Percentiles rank a stretch among this genome's conserved stretches.
These are phyloP conservation scores for Bocquillonia castaneifolia DNA, from an alignment of 441 rosid genomes.

Conservation along the genomic window DNA sequence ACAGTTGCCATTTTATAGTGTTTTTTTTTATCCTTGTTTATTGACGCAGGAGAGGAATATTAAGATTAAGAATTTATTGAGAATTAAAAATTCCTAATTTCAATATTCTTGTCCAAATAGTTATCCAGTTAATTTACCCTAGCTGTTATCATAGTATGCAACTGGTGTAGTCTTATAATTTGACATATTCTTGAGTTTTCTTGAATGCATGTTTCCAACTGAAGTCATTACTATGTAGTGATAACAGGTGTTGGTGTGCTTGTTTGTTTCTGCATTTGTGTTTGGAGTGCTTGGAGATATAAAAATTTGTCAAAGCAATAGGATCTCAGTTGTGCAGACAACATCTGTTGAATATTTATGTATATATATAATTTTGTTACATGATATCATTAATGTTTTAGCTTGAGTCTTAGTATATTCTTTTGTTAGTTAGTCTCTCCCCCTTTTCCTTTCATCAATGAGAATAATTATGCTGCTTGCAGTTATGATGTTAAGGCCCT, in stretches of 20 bases:
- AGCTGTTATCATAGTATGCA: constrained; percentile 2
- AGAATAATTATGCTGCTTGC: neutral
- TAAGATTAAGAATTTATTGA: too few species aligned
- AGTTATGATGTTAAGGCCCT: neutral
- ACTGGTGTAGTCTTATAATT: neutral
- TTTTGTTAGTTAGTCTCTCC: neutral
- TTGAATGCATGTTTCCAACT: neutral
- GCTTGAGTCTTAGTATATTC: neutral
- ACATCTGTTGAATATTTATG: neutral
- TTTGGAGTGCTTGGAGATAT: neutral
- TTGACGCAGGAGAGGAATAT: too few species aligned
- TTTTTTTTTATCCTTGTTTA: neutral
- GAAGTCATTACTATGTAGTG: neutral
- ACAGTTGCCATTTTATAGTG: neutral
- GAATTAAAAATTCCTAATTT: too few species aligned
- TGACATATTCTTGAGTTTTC: neutral
- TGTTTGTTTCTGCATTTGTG: neutral
- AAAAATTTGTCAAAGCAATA: neutral
- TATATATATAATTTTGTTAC: neutral
- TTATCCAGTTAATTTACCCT: neutral
- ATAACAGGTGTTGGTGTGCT: neutral
- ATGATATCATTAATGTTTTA: neutral
- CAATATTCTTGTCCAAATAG: too few species aligned
- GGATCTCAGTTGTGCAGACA: neutral
- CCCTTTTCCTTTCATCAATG: neutral